Base-by-base conservation (phyloP, 2,329 filamentous ascomycete species). In the Sporothrix mexicana region DNA sequence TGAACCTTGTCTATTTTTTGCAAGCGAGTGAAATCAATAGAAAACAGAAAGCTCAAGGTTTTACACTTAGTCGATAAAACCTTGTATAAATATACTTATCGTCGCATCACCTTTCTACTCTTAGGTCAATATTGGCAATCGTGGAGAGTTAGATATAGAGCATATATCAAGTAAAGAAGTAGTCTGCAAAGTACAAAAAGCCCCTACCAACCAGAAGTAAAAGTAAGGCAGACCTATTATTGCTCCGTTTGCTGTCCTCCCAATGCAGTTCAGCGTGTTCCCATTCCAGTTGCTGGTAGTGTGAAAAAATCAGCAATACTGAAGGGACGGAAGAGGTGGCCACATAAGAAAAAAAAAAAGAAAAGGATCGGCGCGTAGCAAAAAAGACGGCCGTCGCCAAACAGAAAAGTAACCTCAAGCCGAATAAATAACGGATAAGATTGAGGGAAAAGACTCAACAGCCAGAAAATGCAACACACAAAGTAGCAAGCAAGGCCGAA, bases 81-180 rank as follows among this genome's bases (percentile, higher is more conserved):
- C 30, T 7, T 36, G 30, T 36, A 36, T 49, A 49, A 49, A 17
- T 17, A 49, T 49, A 49, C 2, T 49, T 17, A 49, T 49, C 30
- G 30, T 36, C 30, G n/a, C 3, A 36, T 36, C 30, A 36, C 30
- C 30, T 7, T 36, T 36, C 30, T 36, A 36, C 30, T 36, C 30
- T 6, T 36, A 7, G 7, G 30, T 36, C 30, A 12, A 25, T 20
- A 20, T 47, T 66, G 10, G 45, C 23, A 66, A 66, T 66, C 20
- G 61, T 66, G 61, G 61, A 66, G 61, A 66, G 61, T 66, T 25
- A 66, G 36, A 64, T 64, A 66, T 64, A 62, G 7, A 47, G 23
- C 7, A 47, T 47, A 64, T 5, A 47, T 64, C 61, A 20, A 64
- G 12, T 41, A 25, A 47, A 20, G 17, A 59, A 47, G n/a, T 66